Evolutionary conservation across 306 rosid genomes (phyloP), one percentile per base, ranked within the genome.

Genomic region (Vicia sativa): DNA sequence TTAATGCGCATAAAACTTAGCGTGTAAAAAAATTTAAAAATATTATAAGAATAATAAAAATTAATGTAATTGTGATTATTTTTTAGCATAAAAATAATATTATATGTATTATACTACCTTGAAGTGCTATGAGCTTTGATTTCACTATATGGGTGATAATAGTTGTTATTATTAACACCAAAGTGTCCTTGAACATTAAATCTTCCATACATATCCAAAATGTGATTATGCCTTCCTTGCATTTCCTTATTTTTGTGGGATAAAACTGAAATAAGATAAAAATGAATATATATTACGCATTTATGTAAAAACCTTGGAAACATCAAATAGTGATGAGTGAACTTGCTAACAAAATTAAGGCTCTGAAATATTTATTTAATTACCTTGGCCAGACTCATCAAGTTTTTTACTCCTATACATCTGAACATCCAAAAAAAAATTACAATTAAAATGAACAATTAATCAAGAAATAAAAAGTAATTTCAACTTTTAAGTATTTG

Each of bases 381-480:
- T 77, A 92, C 98, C 98, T 89, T 83, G 96, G 68, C 96, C 98
- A 48, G 85, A 73, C 70, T 85, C 89, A 57, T 87, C 96, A 68
- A 89, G 88, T 79, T 87, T 92, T 79, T 89, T 92, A 78, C 95
- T 89, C 69, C 98, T 80, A 50, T 92, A 92, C 96, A 92, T 89
- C 91, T 91, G 83, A 78, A 53, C 42, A 28, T 61, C 8, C 23
- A 58, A 23, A 41, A 67, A 48, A 19, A 39, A 56, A 70, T 16
- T 19, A 41, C 8, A 13, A 54, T 48, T 67, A 46, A 26, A 14
- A 34, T 34, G 38, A 34, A 34, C 2, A 34, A 7, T 1, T 34
- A 41, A 41, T 41, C 23, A 26, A 64, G 7, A 6, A 73, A 62
- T 14, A 55, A 63, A 45, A 63, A 45, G 9, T 13, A 18, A 50